Evolutionary conservation across 2,329 filamentous ascomycete genomes (phyloP), one percentile per base, ranked within the genome.

Genomic region (Cytospora schulzeri): DNA sequence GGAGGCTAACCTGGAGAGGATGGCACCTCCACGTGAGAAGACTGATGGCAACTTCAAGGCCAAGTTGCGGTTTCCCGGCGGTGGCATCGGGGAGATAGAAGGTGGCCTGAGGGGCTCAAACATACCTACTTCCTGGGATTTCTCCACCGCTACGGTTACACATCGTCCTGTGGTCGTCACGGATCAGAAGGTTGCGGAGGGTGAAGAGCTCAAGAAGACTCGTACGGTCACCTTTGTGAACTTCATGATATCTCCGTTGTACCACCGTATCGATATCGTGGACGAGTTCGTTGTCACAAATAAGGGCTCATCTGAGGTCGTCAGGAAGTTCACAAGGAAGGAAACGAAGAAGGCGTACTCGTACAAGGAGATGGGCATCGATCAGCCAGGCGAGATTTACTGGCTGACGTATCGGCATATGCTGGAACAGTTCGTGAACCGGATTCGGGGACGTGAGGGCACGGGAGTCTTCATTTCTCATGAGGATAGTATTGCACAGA

Each of bases 391-490:
- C 12, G 73, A 78, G 69, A 68, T 69, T 2, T 77, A 71, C 62
- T 83, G 80, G 80, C 72, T 74, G 33, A 76, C 77, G 17, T 83
- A 81, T 69, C 74, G 79, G 9, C 73, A 81, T 68, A 76, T 80
- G 73, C 73, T 84, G 33, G 80, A 83, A 70, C 74, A 78, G 65
- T 84, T 84, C 68, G 79, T 83, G 15, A 78, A 82, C 70, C 72
- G 71, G 35, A 68, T 83, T 55, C 76, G 75, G 54, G 78, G 77
- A 0, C 71, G 76, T 1, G 65, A 76, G 60, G 74, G 73, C 8
- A 71, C 75, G 5, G 74, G 72, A 1, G 64, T 74, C 2, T 82
- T 80, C 78, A 71, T 83, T 9, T 69, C 71, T 19, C 69, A 68
- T 1, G 76, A 80, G 57, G 80, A 82, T 65, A 79, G 75, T 29